These are phyloP conservation scores for Sporisorium exsertum DNA, from an alignment of 1,284 basidiomycete genomes.

Conservation along the genomic window DNA sequence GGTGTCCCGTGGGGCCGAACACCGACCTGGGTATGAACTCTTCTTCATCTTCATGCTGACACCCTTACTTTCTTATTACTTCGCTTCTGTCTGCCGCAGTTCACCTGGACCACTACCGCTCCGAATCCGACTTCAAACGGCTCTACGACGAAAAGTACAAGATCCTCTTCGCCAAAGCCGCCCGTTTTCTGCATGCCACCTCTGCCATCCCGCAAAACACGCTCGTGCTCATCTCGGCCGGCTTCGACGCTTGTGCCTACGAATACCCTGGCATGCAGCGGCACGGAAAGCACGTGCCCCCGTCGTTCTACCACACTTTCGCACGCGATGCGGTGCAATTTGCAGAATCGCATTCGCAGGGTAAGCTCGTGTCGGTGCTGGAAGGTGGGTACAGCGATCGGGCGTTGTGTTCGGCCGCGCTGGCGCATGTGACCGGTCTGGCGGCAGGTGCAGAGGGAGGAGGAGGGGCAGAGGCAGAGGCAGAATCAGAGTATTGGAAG, in stretches of 20 bases:
- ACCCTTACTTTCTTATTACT: too few species aligned
- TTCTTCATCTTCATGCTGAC: not conserved
- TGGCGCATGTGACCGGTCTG: conserved; percentile 61
- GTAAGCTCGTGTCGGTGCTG: conserved; percentile 85
- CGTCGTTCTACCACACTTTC: conserved; percentile 86
- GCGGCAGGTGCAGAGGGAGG: not conserved
- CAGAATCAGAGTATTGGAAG: conserved; percentile 43
- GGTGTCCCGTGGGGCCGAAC: conserved; percentile 8
- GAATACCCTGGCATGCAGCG: conserved; percentile 92
- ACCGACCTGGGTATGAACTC: too few species aligned
- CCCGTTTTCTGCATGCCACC: conserved; percentile 79
- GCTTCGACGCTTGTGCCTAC: conserved; percentile 93
- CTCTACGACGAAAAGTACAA: conserved; percentile 80
- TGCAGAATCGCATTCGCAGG: conserved; percentile 77
- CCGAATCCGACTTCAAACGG: conserved; percentile 82
- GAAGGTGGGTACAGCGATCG: conserved; percentile 96
- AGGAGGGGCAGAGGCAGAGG: conserved; percentile 4
- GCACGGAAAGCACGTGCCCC: conserved; percentile 88
- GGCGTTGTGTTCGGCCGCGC: conserved; percentile 76
- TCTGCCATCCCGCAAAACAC: conserved; percentile 78
- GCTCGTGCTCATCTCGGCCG: conserved; percentile 75
- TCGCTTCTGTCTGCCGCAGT: conserved; percentile 74
- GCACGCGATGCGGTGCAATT: conserved; percentile 79
- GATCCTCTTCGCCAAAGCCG: conserved; percentile 79
- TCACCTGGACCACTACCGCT: conserved; percentile 82